Evolutionary conservation across 2,329 filamentous ascomycete genomes (phyloP).

Genomic region (Pseudogymnoascus pannorum): DNA sequence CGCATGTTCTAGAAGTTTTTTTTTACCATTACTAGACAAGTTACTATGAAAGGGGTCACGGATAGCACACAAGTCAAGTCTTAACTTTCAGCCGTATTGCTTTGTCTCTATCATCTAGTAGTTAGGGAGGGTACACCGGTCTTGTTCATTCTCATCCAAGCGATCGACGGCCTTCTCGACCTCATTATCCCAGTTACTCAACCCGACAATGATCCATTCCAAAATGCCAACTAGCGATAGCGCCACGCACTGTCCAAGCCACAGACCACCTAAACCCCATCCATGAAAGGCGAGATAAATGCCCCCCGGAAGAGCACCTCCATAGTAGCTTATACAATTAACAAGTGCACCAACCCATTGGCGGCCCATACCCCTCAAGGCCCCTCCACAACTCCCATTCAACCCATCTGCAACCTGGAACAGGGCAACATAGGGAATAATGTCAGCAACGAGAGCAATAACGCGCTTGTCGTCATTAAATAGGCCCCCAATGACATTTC

Average conservation of each 20-base stretch:
- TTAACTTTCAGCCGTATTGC: not conserved
- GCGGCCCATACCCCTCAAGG: conserved; percentile 73
- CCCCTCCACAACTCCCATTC: conserved; percentile 77
- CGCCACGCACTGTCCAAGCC: conserved; percentile 77
- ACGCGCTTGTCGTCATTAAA: conserved; percentile 76
- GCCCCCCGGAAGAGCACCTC: conserved; percentile 70
- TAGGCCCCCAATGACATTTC: conserved; percentile 65
- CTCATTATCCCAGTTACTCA: conserved; percentile 70
- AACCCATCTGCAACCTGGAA: conserved; percentile 88
- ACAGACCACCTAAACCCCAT: conserved; percentile 73
- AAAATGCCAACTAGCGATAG: conserved; percentile 70
- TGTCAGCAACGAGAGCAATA: conserved; percentile 62
- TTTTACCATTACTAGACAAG: too few species aligned
- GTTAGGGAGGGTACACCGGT: conserved; percentile 14
- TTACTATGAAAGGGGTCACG: not conserved
- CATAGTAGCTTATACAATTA: conserved; percentile 78
- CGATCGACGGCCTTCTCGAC: conserved; percentile 63
- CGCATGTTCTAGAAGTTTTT: too few species aligned
- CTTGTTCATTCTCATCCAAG: conserved; percentile 46
- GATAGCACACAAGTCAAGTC: not conserved
- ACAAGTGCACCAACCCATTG: conserved; percentile 80
- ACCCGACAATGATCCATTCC: conserved; percentile 73
- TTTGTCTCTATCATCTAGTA: not conserved
- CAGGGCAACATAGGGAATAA: conserved; percentile 79
- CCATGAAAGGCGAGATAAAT: conserved; percentile 81